Conservation (phyloP, 1,284 basidiomycete genomes). For the Melampsora americana region DNA sequence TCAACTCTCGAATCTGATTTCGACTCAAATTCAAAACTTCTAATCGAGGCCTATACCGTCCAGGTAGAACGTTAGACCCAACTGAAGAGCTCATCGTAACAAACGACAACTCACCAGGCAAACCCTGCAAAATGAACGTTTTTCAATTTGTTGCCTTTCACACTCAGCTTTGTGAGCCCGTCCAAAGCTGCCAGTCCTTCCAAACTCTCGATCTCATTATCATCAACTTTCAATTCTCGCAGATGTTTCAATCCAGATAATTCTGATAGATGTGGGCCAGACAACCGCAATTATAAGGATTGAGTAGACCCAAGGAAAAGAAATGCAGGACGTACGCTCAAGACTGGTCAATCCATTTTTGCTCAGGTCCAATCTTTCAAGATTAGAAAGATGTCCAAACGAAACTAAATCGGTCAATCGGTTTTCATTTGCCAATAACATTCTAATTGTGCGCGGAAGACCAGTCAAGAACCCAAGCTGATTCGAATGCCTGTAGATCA, state of each 20-base stretch:
- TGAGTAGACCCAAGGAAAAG: conserved; percentile 42
- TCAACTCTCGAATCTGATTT: conserved; percentile 67
- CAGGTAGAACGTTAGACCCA: not conserved
- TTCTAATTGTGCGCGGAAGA: conserved; percentile 71
- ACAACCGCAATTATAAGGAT: not conserved
- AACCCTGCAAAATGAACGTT: conserved; percentile 64
- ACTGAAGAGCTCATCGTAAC: conserved; percentile 13
- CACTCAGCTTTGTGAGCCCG: conserved; percentile 74
- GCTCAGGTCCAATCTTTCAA: conserved; percentile 87
- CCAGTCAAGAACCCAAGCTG: conserved; percentile 81
- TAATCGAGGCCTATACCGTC: conserved; percentile 65
- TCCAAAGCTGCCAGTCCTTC: conserved; percentile 75
- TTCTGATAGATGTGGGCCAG: conserved; percentile 58
- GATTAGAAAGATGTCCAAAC: conserved; percentile 77
- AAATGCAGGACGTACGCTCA: conserved; percentile 63
- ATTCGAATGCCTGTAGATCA: conserved; percentile 58
- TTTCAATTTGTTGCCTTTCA: conserved; percentile 71
- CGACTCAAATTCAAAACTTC: conserved; percentile 78
- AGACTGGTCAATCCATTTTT: conserved; percentile 82
- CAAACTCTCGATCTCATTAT: conserved; percentile 72
- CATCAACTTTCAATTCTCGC: conserved; percentile 81
- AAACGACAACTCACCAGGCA: conserved; percentile 64
- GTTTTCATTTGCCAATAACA: conserved; percentile 75
- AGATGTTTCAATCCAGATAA: conserved; percentile 78
- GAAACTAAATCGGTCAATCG: conserved; percentile 81